Percentiles rank a stretch among this genome's conserved stretches.
phyloP scores from a whole-genome alignment of 1,284 basidiomycete genomes.

The Boletellus deceptivus region DNA sequence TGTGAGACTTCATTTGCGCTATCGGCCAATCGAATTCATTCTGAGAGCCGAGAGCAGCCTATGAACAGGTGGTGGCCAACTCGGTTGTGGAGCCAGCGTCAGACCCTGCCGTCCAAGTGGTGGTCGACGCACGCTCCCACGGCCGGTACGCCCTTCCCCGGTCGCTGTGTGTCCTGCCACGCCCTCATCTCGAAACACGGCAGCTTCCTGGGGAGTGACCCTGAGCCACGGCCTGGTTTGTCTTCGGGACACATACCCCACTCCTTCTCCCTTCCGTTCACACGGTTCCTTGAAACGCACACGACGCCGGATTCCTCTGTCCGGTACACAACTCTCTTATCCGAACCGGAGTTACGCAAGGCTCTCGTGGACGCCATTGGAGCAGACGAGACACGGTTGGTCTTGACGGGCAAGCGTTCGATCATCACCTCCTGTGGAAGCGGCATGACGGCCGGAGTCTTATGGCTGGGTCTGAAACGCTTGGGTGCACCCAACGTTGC shows the following conservation, averaged over 20 bases:
- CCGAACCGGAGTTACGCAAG: slow-evolving; percentile 53
- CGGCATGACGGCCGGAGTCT: slow-evolving; percentile 94
- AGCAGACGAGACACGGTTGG: slow-evolving; percentile 46
- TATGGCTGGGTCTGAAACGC: slow-evolving; percentile 85
- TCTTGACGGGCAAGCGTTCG: slow-evolving; percentile 56
- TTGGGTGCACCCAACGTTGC: slow-evolving; percentile 59
- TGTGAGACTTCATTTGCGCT: slow-evolving; percentile 45
- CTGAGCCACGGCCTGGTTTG: slow-evolving; percentile 88
- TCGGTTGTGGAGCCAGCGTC: slow-evolving; percentile 46
- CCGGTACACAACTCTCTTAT: slow-evolving; percentile 65
- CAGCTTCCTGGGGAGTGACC: slow-evolving; percentile 77
- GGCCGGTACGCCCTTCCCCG: slow-evolving; percentile 56
- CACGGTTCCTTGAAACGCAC: slow-evolving; percentile 64
- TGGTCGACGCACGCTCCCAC: slow-evolving; percentile 84
- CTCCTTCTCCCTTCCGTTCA: slow-evolving; percentile 85
- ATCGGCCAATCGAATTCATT: slow-evolving; percentile 16
- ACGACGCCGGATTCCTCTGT: slow-evolving; percentile 36
- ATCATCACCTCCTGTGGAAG: slow-evolving; percentile 83
- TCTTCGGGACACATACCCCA: slow-evolving; percentile 93
- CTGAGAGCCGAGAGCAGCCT: slow-evolving; percentile 50
- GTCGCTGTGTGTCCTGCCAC: slow-evolving; percentile 1
- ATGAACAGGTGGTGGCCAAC: slow-evolving; percentile 82
- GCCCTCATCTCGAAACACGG: slow-evolving; percentile 11
- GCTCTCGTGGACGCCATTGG: slow-evolving; percentile 66
- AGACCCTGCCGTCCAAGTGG: slow-evolving; percentile 57